Percentiles rank a stretch among this genome's conserved stretches.
These are phyloP conservation scores for Salix koriyanagi DNA, from an alignment of 345 rosid species.

Conservation along the genomic window DNA sequence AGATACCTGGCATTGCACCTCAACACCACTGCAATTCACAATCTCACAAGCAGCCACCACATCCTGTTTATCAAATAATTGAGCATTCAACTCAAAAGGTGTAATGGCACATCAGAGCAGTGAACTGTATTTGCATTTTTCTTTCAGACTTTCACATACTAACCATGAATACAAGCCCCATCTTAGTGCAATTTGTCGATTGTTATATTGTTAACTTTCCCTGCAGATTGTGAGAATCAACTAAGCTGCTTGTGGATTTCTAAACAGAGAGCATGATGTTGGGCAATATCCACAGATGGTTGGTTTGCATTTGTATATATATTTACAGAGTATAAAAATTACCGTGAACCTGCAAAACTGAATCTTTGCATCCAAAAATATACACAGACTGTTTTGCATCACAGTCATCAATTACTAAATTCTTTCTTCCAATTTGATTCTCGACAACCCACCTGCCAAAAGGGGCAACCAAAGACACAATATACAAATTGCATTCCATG, in stretches of 20 bases:
- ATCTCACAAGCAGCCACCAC: slow-evolving; percentile 98
- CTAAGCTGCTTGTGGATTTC: slow-evolving; percentile 9
- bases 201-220: slow-evolving; percentile 95
- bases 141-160: slow-evolving; percentile 26
- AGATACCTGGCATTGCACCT: slow-evolving; percentile 96
- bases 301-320: neutral
- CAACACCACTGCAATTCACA: slow-evolving; percentile 87
- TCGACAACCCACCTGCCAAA: slow-evolving; percentile 89
- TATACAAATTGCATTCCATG: slow-evolving; percentile 11
- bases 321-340: neutral
- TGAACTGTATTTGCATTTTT: neutral
- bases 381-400: slow-evolving; percentile 91
- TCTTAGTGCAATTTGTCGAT: slow-evolving; percentile 90
- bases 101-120: neutral
- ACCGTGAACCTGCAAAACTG: slow-evolving; percentile 93
- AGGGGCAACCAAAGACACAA: slow-evolving; percentile 10
- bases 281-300: neutral
- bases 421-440: slow-evolving; percentile 85
- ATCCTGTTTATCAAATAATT: slow-evolving; percentile 49
- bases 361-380: slow-evolving; percentile 92
- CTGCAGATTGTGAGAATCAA: slow-evolving; percentile 42
- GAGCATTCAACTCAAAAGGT: slow-evolving; percentile 2
- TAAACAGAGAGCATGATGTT: neutral
- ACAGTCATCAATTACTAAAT: slow-evolving; percentile 82
- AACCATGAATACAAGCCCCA: slow-evolving; percentile 85